Evolutionary conservation across 2,329 filamentous ascomycete genomes (phyloP).

Genomic region (Fusarium irregulare): DNA sequence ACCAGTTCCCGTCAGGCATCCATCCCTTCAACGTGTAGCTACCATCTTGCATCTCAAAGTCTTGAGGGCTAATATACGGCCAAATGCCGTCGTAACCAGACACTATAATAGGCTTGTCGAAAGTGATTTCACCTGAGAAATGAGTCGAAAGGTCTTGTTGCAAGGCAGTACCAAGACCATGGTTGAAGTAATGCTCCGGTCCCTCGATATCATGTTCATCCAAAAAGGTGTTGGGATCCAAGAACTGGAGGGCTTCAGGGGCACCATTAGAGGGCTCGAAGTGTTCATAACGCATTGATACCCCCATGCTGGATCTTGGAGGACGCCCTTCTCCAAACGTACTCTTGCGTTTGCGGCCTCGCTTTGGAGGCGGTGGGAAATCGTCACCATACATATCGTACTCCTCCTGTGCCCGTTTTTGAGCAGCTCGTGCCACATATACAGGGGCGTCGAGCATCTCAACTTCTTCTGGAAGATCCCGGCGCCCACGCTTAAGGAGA

Average conservation of each 20-base stretch:
- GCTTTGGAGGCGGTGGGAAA: constrained; percentile 34
- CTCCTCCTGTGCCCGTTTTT: constrained; percentile 48
- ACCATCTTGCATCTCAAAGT: constrained; percentile 52
- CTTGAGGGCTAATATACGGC: constrained; percentile 47
- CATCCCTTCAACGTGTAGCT: constrained; percentile 59
- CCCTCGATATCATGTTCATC: constrained; percentile 45
- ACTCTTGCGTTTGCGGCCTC: constrained; percentile 37
- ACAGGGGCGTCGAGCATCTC: constrained; percentile 64
- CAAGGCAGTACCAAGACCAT: constrained; percentile 6
- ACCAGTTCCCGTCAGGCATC: constrained; percentile 56
- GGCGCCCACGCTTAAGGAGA: constrained; percentile 48
- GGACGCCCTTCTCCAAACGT: constrained; percentile 4
- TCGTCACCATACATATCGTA: constrained; percentile 36
- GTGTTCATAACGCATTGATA: constrained; percentile 33
- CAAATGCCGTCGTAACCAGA: constrained; percentile 46
- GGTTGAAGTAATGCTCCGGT: constrained; percentile 13
- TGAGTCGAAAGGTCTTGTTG: constrained; percentile 9
- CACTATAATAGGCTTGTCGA: constrained; percentile 43
- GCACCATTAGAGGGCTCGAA: constrained; percentile 29
- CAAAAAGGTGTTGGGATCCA: constrained; percentile 57
- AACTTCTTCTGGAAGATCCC: constrained; percentile 56
- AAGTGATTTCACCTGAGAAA: constrained; percentile 16
- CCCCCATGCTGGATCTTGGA: constrained; percentile 23
- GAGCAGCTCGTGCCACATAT: constrained; percentile 56
- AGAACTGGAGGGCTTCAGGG: constrained; percentile 50